Evolutionary conservation across 2,329 filamentous ascomycete species (phyloP).

Genomic region (Elsinoe australis): DNA sequence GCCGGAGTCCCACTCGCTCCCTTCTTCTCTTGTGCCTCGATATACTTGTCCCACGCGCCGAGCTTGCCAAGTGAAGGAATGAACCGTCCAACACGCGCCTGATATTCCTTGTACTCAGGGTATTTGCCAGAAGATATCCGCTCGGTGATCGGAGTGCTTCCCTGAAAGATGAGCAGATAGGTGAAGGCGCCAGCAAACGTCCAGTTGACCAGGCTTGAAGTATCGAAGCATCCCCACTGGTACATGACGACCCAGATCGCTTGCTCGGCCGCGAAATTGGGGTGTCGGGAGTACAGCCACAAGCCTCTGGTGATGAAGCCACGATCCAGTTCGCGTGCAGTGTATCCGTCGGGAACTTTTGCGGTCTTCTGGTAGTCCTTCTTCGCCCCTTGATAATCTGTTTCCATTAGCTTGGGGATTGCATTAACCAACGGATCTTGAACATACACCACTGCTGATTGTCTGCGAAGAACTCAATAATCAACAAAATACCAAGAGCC

Average conservation of each 20-base stretch:
- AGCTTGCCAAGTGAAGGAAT: conserved; percentile 50
- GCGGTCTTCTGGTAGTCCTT: conserved; percentile 63
- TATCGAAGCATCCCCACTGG: conserved; percentile 74
- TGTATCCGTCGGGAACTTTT: conserved; percentile 54
- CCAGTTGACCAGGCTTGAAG: conserved; percentile 69
- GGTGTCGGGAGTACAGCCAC: conserved; percentile 83
- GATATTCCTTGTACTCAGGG: conserved; percentile 77
- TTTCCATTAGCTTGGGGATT: not conserved
- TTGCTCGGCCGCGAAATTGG: conserved; percentile 92
- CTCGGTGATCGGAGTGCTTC: conserved; percentile 83
- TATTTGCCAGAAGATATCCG: conserved; percentile 74
- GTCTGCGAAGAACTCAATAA: conserved; percentile 75
- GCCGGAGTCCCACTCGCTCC: conserved; percentile 7
- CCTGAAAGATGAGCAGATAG: conserved; percentile 78
- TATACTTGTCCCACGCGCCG: conserved; percentile 28
- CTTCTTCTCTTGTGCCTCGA: conserved; percentile 21
- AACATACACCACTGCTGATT: conserved; percentile 76
- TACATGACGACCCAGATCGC: conserved; percentile 82
- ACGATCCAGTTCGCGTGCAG: conserved; percentile 71
- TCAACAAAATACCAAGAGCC: conserved; percentile 48
- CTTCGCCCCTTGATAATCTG: conserved; percentile 77
- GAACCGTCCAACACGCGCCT: conserved; percentile 74
- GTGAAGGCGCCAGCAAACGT: conserved; percentile 59
- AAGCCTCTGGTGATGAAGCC: conserved; percentile 81
- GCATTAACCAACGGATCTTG: not conserved